Evolutionary conservation across 306 rosid species (phyloP), one percentile per base, ranked within the genome.

Genomic region (Echinosophora koreensis): DNA sequence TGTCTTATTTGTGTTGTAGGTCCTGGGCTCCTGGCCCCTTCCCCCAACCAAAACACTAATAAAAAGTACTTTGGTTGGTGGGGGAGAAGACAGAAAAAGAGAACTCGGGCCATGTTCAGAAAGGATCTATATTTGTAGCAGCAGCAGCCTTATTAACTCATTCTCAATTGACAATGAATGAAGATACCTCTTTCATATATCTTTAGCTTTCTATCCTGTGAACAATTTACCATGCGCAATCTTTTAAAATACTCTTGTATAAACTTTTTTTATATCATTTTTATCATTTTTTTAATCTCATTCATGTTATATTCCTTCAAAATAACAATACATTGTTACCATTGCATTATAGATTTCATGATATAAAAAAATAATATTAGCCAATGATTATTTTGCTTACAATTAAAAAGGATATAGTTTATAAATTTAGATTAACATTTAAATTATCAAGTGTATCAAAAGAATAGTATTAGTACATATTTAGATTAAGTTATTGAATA

Each of bases 1-100:
- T 41, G 51, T 67, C 73, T 68, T 67, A 60, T 75, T 4, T 74
- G 59, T 75, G 51, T 0, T 67, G 80, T 81, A 59, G 77, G 77
- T 13, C 77, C 47, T 59, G 11, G 16, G 4, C 5, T 51, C 59
- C 47, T 12, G 69, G 11, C 76, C 10, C 66, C 34, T n/a, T n/a
- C n/a, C n/a, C n/a, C n/a, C n/a, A n/a, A n/a, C n/a, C 41, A 3
- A 11, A 74, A 69, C 62, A 68, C 72, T 61, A 61, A 76, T 51
- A 76, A 81, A 81, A 81, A 81, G 47, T 7, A 14, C 37, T 72
- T 68, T 1, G 55, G 77, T 76, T 76, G 74, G 78, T 76, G 17
- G 73, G 58, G 44, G 50, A 51, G 85, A 75, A 62, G 68, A 81
- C 81, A 81, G 30, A 52, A 38, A 52, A 68, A 76, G 27, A 61